Conservation (phyloP, 352 stramenopile genomes). For the Phytopythium cucurbitacearum region DNA sequence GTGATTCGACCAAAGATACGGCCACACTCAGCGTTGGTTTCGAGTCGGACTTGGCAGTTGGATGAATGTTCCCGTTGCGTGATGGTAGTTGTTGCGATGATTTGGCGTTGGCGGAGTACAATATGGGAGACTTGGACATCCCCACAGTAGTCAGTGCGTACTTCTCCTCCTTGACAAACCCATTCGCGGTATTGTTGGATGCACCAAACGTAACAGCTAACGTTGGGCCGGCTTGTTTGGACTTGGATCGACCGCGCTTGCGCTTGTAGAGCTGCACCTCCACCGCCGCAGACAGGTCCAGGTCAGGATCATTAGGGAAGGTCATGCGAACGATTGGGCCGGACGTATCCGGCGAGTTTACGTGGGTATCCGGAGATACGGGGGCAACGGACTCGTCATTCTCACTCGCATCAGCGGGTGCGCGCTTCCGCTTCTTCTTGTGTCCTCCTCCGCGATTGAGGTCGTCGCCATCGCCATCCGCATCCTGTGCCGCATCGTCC, state of each 20-base stretch:
- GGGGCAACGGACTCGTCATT: conserved; percentile 63
- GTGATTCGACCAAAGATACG: conserved; percentile 63
- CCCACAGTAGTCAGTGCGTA: no score
- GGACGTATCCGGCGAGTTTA: conserved; percentile 52
- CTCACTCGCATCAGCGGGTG: conserved; percentile 28
- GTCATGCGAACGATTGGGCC: conserved; percentile 51
- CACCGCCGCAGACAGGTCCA: conserved; percentile 30
- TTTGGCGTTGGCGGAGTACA: neutral
- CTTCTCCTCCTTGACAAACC: no score
- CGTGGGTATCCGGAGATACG: conserved; percentile 59
- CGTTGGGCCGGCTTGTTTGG: conserved; percentile 6
- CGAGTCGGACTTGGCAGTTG: conserved; percentile 15
- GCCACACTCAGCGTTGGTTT: conserved; percentile 56
- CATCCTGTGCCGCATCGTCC: conserved; percentile 41
- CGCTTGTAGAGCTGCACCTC: conserved; percentile 61
- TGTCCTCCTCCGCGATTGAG: conserved; percentile 12
- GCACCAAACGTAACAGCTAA: conserved; percentile 29
- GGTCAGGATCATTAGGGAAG: conserved; percentile 42
- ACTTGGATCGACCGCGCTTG: conserved; percentile 26
- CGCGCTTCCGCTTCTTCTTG: conserved; percentile 55
- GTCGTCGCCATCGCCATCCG: conserved; percentile 35
- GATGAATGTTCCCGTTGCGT: neutral
- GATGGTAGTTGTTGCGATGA: neutral
- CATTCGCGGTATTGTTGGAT: neutral
- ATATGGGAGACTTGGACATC: neutral